Evolutionary conservation across 2,329 filamentous ascomycete species (phyloP).

Genomic region (Exophiala sideris): DNA sequence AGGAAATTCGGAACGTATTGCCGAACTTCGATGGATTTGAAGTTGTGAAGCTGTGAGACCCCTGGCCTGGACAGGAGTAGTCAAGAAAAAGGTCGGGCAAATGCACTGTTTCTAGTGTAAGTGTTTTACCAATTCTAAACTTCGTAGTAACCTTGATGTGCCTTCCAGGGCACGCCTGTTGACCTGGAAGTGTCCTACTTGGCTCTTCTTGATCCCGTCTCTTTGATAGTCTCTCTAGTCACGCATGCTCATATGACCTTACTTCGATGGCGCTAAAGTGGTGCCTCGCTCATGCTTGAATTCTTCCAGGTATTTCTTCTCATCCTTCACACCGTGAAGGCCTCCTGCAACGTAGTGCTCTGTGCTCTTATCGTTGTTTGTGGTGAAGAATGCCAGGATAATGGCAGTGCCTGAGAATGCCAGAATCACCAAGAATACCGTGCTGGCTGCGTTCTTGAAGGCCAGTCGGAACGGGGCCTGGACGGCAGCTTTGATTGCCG

Average conservation of each 20-base stretch:
- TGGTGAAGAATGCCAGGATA: background rate
- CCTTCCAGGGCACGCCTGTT: too few relatives aligned
- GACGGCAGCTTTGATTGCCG: background rate
- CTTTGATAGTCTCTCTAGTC: too few relatives aligned
- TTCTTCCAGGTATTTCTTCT: background rate
- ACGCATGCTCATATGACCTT: too few relatives aligned
- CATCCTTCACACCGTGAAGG: background rate
- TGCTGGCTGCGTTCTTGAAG: background rate
- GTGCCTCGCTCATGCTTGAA: too few relatives aligned
- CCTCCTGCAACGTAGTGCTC: background rate
- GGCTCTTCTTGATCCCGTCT: too few relatives aligned
- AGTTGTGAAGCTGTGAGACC: constrained; percentile 12
- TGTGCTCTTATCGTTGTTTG: background rate
- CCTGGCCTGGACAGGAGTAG: too few relatives aligned
- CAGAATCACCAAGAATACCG: background rate
- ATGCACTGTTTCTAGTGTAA: too few relatives aligned
- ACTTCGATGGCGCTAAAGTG: too few relatives aligned
- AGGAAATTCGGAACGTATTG: constrained; percentile 25
- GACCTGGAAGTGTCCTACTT: too few relatives aligned
- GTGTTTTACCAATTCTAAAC: too few relatives aligned
- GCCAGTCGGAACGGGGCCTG: background rate
- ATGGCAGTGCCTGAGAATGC: background rate
- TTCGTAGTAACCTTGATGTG: too few relatives aligned
- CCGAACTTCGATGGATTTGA: constrained; percentile 25
- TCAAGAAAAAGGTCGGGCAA: too few relatives aligned